Evolutionary conservation across 2,329 filamentous ascomycete genomes (phyloP).

Genomic region (Intubia oerlemansii): DNA sequence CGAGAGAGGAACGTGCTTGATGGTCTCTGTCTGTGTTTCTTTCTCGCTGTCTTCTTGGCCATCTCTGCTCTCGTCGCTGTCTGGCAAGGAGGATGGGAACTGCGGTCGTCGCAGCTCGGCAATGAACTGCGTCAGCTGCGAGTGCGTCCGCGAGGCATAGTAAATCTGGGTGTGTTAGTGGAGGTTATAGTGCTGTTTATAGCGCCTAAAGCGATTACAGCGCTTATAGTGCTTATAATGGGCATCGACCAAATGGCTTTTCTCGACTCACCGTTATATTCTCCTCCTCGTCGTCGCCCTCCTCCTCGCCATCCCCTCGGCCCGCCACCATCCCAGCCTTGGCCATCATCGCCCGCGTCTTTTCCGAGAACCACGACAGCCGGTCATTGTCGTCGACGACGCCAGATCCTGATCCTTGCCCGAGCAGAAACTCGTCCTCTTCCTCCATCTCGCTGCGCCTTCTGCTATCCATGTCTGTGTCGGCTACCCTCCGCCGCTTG

Average conservation of each 20-base stretch:
- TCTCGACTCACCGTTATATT: conserved; percentile 51
- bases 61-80: neutral
- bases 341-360: conserved; percentile 54
- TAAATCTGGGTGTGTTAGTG: too few species aligned
- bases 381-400: conserved; percentile 14
- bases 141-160: conserved; percentile 85
- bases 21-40: conserved; percentile 26
- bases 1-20: conserved; percentile 68
- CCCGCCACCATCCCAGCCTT: conserved; percentile 30
- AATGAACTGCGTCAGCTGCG: conserved; percentile 75
- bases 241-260: too few species aligned
- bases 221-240: too few species aligned
- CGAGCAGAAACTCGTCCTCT: conserved; percentile 58
- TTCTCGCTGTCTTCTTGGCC: neutral
- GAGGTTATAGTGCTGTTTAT: too few species aligned
- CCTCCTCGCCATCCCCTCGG: conserved; percentile 20
- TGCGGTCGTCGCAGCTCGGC: conserved; percentile 59
- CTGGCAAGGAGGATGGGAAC: conserved; percentile 49
- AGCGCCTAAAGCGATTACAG: too few species aligned
- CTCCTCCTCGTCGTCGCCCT: conserved; percentile 22
- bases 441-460: conserved; percentile 15
- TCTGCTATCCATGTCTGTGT: conserved; percentile 1
- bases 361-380: conserved; percentile 43
- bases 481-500: conserved; percentile 24
- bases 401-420: conserved; percentile 22